A percentile compares a stretch with the other conserved stretches of the same genome.
phyloP scores from a whole-genome alignment of 768 basidiomycete species.

The Russula earlei region DNA sequence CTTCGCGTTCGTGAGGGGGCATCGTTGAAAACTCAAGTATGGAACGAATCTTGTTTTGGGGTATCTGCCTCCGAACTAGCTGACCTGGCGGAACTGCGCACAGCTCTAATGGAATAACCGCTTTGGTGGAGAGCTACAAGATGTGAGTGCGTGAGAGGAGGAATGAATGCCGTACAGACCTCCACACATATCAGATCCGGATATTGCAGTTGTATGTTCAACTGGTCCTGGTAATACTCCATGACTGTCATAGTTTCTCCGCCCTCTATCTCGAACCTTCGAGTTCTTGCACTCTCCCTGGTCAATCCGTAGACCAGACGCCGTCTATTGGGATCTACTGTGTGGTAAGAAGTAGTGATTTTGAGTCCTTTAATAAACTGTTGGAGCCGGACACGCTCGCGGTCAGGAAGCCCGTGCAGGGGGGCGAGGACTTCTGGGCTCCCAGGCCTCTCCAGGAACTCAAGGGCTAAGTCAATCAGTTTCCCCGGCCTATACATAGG shows the following conservation, averaged over 20 bases:
- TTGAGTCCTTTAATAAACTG: constrained; percentile 48
- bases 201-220: constrained; percentile 44
- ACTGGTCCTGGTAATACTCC: constrained; percentile 44
- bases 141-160: neutral
- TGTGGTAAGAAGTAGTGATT: constrained; percentile 32
- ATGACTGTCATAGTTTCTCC: constrained; percentile 48
- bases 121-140: constrained; percentile 46
- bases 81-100: constrained; percentile 57
- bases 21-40: constrained; percentile 59
- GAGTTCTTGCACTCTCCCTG: constrained; percentile 39
- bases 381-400: constrained; percentile 41
- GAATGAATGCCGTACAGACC: constrained; percentile 30
- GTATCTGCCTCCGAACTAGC: constrained; percentile 60
- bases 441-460: constrained; percentile 34
- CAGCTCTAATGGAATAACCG: constrained; percentile 56
- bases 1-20: constrained; percentile 46
- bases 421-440: constrained; percentile 33
- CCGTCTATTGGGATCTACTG: constrained; percentile 21
- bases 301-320: constrained; percentile 57
- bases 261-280: constrained; percentile 47
- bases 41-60: constrained; percentile 49
- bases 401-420: constrained; percentile 33
- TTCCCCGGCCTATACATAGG: constrained; percentile 63
- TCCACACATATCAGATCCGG: constrained; percentile 65
- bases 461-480: constrained; percentile 47